These are phyloP conservation scores for Cladosporium halotolerans DNA, from an alignment of 2,329 filamentous ascomycete species.

Conservation along the genomic window DNA sequence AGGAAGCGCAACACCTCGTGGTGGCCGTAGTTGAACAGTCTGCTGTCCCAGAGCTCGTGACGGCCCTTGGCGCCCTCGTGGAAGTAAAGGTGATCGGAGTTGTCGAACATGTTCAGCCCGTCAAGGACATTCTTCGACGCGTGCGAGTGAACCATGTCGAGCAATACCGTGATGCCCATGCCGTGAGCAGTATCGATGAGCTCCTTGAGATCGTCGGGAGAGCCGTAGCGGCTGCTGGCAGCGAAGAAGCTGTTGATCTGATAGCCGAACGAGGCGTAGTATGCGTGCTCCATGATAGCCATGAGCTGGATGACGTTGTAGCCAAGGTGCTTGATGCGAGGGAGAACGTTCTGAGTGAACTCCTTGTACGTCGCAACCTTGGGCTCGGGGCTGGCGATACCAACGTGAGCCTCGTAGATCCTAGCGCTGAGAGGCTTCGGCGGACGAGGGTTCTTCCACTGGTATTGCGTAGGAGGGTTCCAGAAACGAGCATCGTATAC, in stretches of 20 bases:
- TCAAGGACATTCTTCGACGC: conserved; percentile 96
- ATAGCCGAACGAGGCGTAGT: conserved; percentile 98
- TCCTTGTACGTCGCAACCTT: conserved; percentile 93
- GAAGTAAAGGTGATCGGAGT: conserved; percentile 92
- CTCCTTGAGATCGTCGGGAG: conserved; percentile 92
- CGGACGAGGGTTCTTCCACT: conserved; percentile 76
- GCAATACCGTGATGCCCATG: conserved; percentile 80
- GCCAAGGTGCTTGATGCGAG: conserved; percentile 79
- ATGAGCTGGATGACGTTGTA: conserved; percentile 99
- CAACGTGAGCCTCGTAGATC: conserved; percentile 98
- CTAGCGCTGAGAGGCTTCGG: conserved; percentile 79
- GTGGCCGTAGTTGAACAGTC: conserved; percentile 92
- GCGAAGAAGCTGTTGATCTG: conserved; percentile 99
- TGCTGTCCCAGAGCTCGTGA: conserved; percentile 93
- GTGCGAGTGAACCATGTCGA: conserved; percentile 96
- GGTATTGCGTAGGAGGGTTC: conserved; percentile 86
- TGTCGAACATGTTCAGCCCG: conserved; percentile 92
- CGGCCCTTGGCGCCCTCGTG: conserved; percentile 76
- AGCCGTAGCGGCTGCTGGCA: conserved; percentile 88
- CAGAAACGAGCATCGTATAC: conserved; percentile 94
- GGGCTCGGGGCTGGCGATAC: conserved; percentile 87
- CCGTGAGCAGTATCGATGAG: conserved; percentile 91
- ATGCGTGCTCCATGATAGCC: conserved; percentile 99
- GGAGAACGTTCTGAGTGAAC: conserved; percentile 87
- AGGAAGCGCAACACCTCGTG: conserved; percentile 96